A percentile compares a stretch with the other conserved stretches of the same genome.
phyloP scores from a whole-genome alignment of 257 asterid genomes.

The Solanum stenotomum region DNA sequence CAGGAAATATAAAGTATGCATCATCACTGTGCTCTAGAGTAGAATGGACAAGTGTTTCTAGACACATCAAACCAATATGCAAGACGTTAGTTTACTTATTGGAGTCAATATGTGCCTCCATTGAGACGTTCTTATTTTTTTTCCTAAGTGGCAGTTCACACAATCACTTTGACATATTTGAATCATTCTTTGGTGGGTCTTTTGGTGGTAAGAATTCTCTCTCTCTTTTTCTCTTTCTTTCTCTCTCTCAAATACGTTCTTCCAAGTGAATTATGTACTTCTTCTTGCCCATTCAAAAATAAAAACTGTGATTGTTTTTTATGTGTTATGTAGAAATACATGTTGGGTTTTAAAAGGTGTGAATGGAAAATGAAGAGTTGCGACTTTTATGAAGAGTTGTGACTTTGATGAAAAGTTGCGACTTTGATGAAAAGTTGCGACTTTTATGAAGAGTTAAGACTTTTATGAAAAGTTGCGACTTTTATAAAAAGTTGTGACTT shows the following conservation, averaged over 20 bases:
- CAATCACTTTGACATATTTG: conserved; percentile 37
- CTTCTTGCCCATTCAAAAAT: background rate
- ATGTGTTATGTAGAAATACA: background rate
- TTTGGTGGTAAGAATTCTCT: conserved; percentile 1
- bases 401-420: no score
- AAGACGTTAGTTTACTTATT: background rate
- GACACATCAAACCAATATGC: conserved; percentile 7
- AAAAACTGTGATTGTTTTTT: background rate
- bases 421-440: no score
- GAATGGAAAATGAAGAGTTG: no score
- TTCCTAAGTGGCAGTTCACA: conserved; percentile 17
- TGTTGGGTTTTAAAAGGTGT: no score
- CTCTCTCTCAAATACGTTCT: background rate
- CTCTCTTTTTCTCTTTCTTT: no score
- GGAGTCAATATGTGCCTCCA: background rate
- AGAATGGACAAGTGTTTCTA: conserved; percentile 97
- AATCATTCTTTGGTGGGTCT: conserved; percentile 26
- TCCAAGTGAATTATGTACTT: background rate
- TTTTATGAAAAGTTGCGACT: no score
- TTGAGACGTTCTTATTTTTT: background rate
- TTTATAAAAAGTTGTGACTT: no score
- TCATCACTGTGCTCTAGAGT: conserved; percentile 57
- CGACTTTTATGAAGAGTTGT: no score
- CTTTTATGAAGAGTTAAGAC: no score
- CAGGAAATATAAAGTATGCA: conserved; percentile 80